phyloP scores from a whole-genome alignment of 1,284 basidiomycete genomes.

The Boletus smithii region DNA sequence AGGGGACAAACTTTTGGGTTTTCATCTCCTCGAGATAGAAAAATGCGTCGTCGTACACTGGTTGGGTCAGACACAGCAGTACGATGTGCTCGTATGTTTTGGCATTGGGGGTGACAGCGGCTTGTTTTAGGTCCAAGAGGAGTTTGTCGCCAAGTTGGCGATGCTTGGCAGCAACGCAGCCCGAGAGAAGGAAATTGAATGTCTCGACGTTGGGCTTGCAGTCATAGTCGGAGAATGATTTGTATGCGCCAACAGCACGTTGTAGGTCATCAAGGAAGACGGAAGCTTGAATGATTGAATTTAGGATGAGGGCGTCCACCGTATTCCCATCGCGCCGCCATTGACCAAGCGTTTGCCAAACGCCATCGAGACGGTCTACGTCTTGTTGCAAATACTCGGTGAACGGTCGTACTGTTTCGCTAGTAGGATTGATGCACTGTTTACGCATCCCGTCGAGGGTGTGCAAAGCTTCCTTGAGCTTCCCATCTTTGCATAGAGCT shows the following conservation, averaged over 20 bases:
- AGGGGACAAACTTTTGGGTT: conserved; percentile 52
- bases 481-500: conserved; percentile 51
- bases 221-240: conserved; percentile 53
- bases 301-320: conserved; percentile 60
- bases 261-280: conserved; percentile 65
- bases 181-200: conserved; percentile 68
- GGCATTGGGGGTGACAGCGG: conserved; percentile 50
- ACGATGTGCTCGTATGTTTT: conserved; percentile 68
- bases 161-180: conserved; percentile 54
- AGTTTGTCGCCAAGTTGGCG: conserved; percentile 61
- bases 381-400: conserved; percentile 46
- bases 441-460: conserved; percentile 55
- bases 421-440: conserved; percentile 43
- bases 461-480: conserved; percentile 57
- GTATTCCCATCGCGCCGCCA: conserved; percentile 50
- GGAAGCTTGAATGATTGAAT: conserved; percentile 64
- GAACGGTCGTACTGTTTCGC: conserved; percentile 52
- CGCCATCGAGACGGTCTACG: conserved; percentile 57
- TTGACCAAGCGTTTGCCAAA: conserved; percentile 64
- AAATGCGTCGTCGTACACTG: conserved; percentile 81
- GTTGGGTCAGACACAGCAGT: conserved; percentile 64
- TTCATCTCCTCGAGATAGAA: conserved; percentile 89
- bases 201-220: conserved; percentile 60
- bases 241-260: conserved; percentile 75
- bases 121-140: conserved; percentile 58